Evolutionary conservation across 2,329 filamentous ascomycete genomes (phyloP).

Genomic region (Gaeumannomyces tritici): DNA sequence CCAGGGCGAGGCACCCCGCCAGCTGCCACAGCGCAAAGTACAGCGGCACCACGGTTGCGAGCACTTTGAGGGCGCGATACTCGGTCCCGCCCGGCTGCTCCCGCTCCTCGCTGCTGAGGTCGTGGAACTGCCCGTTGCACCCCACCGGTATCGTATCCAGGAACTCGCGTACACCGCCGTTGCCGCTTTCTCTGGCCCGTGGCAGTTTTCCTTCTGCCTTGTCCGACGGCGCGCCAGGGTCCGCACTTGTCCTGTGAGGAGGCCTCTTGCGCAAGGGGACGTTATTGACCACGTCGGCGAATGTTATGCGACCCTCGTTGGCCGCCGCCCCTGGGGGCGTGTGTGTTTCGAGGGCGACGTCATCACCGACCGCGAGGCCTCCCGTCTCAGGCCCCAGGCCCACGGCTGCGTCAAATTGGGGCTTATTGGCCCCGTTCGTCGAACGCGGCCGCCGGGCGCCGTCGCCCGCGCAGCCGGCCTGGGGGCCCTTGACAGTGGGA

Average conservation of each 20-base stretch:
- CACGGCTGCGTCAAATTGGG: neutral
- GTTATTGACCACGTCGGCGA: neutral
- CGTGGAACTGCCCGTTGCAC: slow-evolving; percentile 45
- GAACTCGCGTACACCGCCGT: slow-evolving; percentile 16
- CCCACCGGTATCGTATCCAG: slow-evolving; percentile 28
- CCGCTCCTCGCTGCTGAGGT: slow-evolving; percentile 41
- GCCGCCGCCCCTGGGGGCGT: neutral
- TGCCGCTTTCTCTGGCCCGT: too few species aligned
- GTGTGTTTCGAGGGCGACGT: neutral
- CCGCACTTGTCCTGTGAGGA: neutral
- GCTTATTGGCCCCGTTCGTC: neutral
- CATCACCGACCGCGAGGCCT: neutral
- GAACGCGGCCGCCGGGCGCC: neutral
- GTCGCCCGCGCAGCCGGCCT: neutral
- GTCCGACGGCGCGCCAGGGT: neutral
- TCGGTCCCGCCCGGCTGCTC: slow-evolving; percentile 53
- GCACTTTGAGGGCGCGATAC: slow-evolving; percentile 50
- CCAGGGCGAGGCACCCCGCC: slow-evolving; percentile 47
- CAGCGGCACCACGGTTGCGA: slow-evolving; percentile 48
- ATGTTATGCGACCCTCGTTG: neutral
- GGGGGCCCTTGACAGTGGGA: too few species aligned
- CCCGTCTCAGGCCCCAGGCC: neutral
- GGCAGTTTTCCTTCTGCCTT: neutral
- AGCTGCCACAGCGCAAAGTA: slow-evolving; percentile 54
- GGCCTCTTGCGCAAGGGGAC: neutral